Conservation (phyloP, 2,329 filamentous ascomycete species). For the Sporothrix luriei region DNA sequence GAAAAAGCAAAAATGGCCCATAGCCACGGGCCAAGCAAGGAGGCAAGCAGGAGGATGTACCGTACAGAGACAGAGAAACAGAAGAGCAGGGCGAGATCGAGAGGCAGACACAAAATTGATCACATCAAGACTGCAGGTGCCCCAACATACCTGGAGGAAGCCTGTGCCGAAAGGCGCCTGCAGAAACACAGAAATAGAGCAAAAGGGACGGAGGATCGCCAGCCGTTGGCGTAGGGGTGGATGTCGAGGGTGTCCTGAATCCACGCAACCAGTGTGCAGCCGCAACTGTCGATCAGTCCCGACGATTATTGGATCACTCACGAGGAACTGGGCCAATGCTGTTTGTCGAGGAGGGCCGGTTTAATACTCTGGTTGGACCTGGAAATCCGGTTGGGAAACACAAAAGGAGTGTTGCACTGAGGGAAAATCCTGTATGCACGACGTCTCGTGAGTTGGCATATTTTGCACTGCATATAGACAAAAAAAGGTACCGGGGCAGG, state of each 20-base stretch:
- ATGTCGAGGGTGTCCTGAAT: constrained; percentile 1
- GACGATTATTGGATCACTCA: constrained; percentile 14
- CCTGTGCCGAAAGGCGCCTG: not conserved
- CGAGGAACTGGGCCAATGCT: constrained; percentile 11
- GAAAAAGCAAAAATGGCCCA: too few relatives aligned
- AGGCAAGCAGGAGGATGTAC: not conserved
- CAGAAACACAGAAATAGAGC: not conserved
- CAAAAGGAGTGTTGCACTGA: constrained; percentile 18
- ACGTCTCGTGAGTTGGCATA: not conserved
- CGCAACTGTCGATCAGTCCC: constrained; percentile 2
- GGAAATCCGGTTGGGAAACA: constrained; percentile 5
- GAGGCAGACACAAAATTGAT: not conserved
- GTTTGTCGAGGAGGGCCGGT: not conserved
- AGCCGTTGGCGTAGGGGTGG: constrained; percentile 11
- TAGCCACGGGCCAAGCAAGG: not conserved
- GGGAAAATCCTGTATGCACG: constrained; percentile 3
- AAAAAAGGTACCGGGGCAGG: not conserved
- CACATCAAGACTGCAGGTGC: not conserved
- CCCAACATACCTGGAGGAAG: not conserved
- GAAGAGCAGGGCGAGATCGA: not conserved
- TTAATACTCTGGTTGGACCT: not conserved
- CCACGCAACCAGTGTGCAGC: constrained; percentile 14
- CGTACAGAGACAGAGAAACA: not conserved
- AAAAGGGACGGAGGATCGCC: constrained; percentile 3
- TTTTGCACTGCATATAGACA: constrained; percentile 4